Base-by-base conservation (phyloP, 768 basidiomycete genomes). In the Tephrocybe sp. region DNA sequence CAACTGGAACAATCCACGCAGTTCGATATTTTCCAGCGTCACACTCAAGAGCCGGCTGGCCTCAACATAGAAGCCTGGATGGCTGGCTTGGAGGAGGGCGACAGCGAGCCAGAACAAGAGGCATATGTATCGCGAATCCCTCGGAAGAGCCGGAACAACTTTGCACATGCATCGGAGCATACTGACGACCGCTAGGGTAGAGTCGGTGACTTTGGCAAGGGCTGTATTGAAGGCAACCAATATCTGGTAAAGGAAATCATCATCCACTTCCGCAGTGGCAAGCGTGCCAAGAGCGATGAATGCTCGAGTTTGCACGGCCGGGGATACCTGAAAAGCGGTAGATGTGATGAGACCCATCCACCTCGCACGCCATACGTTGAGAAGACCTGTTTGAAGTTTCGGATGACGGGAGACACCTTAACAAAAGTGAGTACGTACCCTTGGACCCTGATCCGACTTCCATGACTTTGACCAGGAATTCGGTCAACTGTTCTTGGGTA, bases 171-270 rank as follows among this genome's bases (percentile, higher is more conserved):
- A 93, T 44, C 90, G 81, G 21, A 95, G 78, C 87, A 97, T 95
- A 68, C 86, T 88, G 54, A 89, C 82, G 19, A 94, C 80, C 0
- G 90, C 77, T 38, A 78, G 69, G 0, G 84, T 83, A 16, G 77
- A 73, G 58, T 87, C 85, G 24, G 78, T 80, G n/a, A 83, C 76
- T 57, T 84, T 82, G 9, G 68, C 63, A 15, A 95, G 69, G 0
- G 88, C 86, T 0, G 78, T 84, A 54, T 80, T 82, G 65, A 94
- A 84, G 1, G 94, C 91, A 5, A 94, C 88, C 8, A 94, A 79
- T 67, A 95, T 91, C 62, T 97, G 94, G 58, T 94, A 95, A 45
- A 95, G 72, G 56, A 94, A 82, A 62, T 97, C 94, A 53, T 94
- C 94, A 55, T 97, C 94, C 34, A 94, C 88, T 21, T 93, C 90